Conservation (phyloP, 805 yeast species). For the Saccharomycopsis sp. region DNA sequence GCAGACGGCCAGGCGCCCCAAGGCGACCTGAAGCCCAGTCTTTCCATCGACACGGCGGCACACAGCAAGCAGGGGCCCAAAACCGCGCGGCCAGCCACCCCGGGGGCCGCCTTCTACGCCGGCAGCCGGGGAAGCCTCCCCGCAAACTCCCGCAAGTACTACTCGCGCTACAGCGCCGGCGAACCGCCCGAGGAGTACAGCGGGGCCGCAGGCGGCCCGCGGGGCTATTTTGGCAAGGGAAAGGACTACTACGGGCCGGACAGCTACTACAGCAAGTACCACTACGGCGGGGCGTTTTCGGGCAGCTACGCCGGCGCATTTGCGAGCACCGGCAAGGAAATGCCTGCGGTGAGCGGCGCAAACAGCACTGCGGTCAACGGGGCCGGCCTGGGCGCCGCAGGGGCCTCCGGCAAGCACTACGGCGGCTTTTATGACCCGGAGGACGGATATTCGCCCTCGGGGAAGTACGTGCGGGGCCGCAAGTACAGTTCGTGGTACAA, state of each 20-base stretch:
- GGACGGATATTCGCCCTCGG: not conserved
- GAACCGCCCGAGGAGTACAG: not conserved
- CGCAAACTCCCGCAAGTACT: constrained; percentile 8
- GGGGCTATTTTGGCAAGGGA: constrained; percentile 9
- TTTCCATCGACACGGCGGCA: not conserved
- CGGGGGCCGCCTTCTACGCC: constrained; percentile 3
- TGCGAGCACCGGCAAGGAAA: too few relatives aligned
- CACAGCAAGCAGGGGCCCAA: constrained; percentile 4
- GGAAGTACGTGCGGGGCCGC: constrained; percentile 3
- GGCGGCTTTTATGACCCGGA: not conserved
- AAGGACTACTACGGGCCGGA: constrained; percentile 15
- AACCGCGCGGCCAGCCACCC: constrained; percentile 9
- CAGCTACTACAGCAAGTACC: constrained; percentile 8
- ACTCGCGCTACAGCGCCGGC: not conserved
- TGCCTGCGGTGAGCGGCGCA: too few relatives aligned
- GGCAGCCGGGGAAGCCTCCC: constrained; percentile 2
- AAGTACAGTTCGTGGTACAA: constrained; percentile 8
- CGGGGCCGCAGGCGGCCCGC: not conserved
- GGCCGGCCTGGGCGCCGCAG: too few relatives aligned
- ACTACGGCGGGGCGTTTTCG: not conserved
- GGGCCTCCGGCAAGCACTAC: too few relatives aligned
- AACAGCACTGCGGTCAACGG: too few relatives aligned
- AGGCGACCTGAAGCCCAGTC: constrained; percentile 1
- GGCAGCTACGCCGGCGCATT: not conserved
- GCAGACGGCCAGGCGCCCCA: too few relatives aligned